Evolutionary conservation across 2,329 filamentous ascomycete genomes (phyloP), one percentile per base, ranked within the genome.

Genomic region (Apiospora sp.): DNA sequence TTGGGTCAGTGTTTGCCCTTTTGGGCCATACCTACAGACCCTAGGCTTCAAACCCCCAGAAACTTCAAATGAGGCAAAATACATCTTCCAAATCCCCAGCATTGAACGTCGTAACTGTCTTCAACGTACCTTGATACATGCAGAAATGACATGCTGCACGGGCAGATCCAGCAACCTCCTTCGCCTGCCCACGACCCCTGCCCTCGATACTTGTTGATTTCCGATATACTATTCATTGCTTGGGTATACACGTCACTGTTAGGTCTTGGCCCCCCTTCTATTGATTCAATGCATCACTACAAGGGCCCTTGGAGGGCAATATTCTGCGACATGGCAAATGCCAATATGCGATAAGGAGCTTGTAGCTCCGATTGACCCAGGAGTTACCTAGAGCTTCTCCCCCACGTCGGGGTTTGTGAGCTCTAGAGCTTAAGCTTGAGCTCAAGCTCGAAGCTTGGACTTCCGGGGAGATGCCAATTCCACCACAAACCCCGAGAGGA

Each of bases 61-160:
- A n/a, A 24, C 34, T 37, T 22, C 58, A 64, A 64, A 41, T 41
- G 58, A 19, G 34, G 58, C 58, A 64, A 64, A 64, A 64, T 64
- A 64, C 58, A 41, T 41, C 8, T 41, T 13, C 30, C 30, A 24
- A 41, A 64, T 41, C 5, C 58, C 30, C 34, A 37, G 30, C 8
- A 22, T 34, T 16, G 54, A 19, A 37, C 30, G 58, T 16, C 34
- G 58, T 13, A 7, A 64, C 12, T 64, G 58, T 64, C 58, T 41
- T 64, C 58, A n/a, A 64, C 58, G 58, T 41, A 64, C 34, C 58
- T 64, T 34, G 19, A 64, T 37, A 64, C 58, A 64, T 64, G 58
- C 58, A 64, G 58, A 37, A 64, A 64, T 64, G 58, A 64, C 58
- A 64, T 64, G 58, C 58, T 64, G 58, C 58, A 41, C 58, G 58